Conservation (phyloP, 2,329 filamentous ascomycete species). For the Xylariaceae sp. region DNA sequence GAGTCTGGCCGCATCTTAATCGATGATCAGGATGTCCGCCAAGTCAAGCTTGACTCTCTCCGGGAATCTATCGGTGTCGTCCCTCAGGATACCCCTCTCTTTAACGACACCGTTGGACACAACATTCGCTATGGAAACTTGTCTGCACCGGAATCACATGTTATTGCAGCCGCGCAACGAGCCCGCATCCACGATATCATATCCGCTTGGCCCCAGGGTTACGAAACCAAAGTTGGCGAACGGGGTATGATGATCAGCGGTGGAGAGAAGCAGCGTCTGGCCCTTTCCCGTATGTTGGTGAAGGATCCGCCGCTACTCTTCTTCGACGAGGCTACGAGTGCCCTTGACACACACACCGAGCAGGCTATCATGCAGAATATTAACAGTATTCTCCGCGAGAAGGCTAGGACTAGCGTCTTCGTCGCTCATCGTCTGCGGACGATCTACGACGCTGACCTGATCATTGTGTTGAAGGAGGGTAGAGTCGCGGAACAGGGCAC, state of each 20-base stretch:
- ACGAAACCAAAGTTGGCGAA: conserved; percentile 87
- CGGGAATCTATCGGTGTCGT: conserved; percentile 87
- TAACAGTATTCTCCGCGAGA: conserved; percentile 85
- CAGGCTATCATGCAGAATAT: conserved; percentile 87
- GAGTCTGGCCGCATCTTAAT: conserved; percentile 81
- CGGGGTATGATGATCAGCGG: conserved; percentile 95
- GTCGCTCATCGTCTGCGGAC: conserved; percentile 88
- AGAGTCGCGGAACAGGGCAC: conserved; percentile 84
- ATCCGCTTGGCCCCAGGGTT: conserved; percentile 74
- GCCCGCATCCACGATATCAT: conserved; percentile 84
- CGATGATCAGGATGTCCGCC: conserved; percentile 85
- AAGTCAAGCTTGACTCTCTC: conserved; percentile 76
- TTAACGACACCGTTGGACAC: conserved; percentile 93
- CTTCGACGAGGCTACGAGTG: conserved; percentile 92
- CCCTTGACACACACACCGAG: conserved; percentile 89
- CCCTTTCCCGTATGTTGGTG: conserved; percentile 74
- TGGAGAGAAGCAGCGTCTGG: conserved; percentile 87
- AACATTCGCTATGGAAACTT: conserved; percentile 93
- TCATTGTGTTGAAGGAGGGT: conserved; percentile 83
- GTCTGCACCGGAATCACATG: conserved; percentile 64
- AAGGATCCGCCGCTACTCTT: conserved; percentile 89
- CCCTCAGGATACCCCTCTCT: conserved; percentile 92
- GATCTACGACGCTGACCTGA: conserved; percentile 88
- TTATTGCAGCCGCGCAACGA: conserved; percentile 71
- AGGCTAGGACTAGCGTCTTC: conserved; percentile 85